Conservation (phyloP, 2,329 filamentous ascomycete species). For the Talaromyces rugulosus region DNA sequence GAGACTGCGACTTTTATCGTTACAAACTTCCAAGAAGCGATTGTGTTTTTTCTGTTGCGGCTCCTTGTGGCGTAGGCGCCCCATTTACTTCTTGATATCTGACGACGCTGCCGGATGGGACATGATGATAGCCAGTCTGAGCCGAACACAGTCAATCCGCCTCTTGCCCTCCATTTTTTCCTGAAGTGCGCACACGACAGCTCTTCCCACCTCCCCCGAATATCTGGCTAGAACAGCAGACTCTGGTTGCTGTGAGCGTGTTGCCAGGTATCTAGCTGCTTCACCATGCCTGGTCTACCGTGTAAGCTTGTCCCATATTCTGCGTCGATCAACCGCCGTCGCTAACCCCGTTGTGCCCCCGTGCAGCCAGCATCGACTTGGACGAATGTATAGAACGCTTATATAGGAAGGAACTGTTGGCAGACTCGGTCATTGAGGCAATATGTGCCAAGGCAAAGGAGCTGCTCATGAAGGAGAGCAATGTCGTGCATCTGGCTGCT, state of each 20-base stretch:
- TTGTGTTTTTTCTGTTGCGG: neutral
- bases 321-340: neutral
- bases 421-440: constrained; percentile 96
- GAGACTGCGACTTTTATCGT: neutral
- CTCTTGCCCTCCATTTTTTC: constrained; percentile 1
- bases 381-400: constrained; percentile 97
- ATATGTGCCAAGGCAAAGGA: constrained; percentile 99
- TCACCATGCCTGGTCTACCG: constrained; percentile 43
- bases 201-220: neutral
- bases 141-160: neutral
- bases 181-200: constrained; percentile 13
- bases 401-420: constrained; percentile 94
- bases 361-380: constrained; percentile 83
- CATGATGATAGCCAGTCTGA: constrained; percentile 11
- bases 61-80: neutral
- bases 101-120: neutral
- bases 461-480: constrained; percentile 98
- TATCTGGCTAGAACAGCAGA: neutral
- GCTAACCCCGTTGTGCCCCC: neutral
- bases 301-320: constrained; percentile 25
- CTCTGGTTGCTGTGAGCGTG: neutral
- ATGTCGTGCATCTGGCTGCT: constrained; percentile 93
- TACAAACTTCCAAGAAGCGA: neutral
- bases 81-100: neutral
- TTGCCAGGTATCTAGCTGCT: neutral